Evolutionary conservation across 352 stramenopile species (phyloP), one percentile per base, ranked within the genome.

Genomic region (Phytopythium helicoides): DNA sequence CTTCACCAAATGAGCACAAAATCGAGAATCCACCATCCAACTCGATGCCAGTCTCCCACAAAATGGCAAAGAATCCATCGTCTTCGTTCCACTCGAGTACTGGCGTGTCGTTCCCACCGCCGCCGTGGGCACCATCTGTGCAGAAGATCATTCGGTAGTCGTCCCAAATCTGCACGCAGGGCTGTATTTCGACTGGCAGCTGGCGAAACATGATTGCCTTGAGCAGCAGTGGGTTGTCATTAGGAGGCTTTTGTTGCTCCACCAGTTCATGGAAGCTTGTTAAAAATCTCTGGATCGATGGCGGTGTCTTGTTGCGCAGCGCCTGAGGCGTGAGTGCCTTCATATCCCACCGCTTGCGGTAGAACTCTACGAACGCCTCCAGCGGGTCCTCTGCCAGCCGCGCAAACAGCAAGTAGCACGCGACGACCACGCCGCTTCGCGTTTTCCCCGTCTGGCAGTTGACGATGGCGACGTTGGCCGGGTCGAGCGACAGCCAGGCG

Each of bases 381-480:
- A 78, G 78, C 7, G 79, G 74, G 33, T 93, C 75, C 33, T 89
- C 62, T 14, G 76, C 77, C 21, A 89, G 62, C 11, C 75, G 56
- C 40, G 80, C 58, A 76, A 95, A 98, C 31, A 96, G 81, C 45
- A 98, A 58, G 56, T 97, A 98, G 51, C 91, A 97, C 11, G 94
- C 95, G 16, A 96, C 73, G 0, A 97, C 84, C 51, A 98, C 89
- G 7, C 89, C 92, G 19, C 84, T 98, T 23, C 91, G 77, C 19
- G 92, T 98, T 65, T 98, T 97, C 6, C 95, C 95, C 25, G 95
- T 96, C 49, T 81, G 66, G 62, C 93, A 98, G 56, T 95, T 92
- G 12, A 98, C 56, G 12, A 96, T 64, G 10, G 85, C 87, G 6
- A 98, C 73, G 39, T 97, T 89, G 22, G 71, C 56, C 1, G 75